Base-by-base conservation (phyloP, 176 grass and related monocot species). In the Leersia perrieri region DNA sequence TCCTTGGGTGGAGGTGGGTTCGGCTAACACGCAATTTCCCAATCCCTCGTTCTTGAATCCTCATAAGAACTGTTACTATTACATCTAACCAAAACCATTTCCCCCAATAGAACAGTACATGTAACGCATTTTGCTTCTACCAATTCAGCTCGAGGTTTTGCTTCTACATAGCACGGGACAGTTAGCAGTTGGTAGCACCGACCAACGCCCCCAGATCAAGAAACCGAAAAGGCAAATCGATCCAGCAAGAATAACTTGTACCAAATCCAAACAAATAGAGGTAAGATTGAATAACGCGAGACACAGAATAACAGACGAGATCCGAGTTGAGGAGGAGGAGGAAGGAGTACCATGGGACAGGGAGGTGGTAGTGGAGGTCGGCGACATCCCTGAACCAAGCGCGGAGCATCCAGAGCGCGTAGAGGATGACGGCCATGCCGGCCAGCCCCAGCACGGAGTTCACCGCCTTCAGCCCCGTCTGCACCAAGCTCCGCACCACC, bases 401-500 rank as follows among this genome's bases (percentile, higher is more conserved):
- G 32, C 97, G 86, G 71, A 96, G 74, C 90, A 99, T 91, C 97
- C 97, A 99, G 72, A 99, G 97, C 26, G 97, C 88, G 82, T 96
- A 93, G 60, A 99, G 97, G 78, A 99, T 99, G 88, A 99, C 74
- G 45, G 88, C 97, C 93, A 90, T 99, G 30, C 97, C 97, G 70
- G 91, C 87, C 32, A 99, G 82, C 36, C 97, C 97, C 33, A 99
- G 80, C 38, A 93, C 69, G 75, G 93, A 91, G 83, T 92, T 99
- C 64, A 90, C 65, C 81, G 87, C 65, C 90, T 96, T 99, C 75
- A 99, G 97, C 87, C 84, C 80, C 79, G 97, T 90, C 73, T 93
- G 91, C 84, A 95, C 66, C 76, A 79, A 90, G 86, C 85, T 90
- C 82, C 92, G 83, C 84, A 63, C 23, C 85, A 86, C 66, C 71